Evolutionary conservation across 148 eudicot genomes (phyloP).

Genomic region (Vaccinium myrtillus): DNA sequence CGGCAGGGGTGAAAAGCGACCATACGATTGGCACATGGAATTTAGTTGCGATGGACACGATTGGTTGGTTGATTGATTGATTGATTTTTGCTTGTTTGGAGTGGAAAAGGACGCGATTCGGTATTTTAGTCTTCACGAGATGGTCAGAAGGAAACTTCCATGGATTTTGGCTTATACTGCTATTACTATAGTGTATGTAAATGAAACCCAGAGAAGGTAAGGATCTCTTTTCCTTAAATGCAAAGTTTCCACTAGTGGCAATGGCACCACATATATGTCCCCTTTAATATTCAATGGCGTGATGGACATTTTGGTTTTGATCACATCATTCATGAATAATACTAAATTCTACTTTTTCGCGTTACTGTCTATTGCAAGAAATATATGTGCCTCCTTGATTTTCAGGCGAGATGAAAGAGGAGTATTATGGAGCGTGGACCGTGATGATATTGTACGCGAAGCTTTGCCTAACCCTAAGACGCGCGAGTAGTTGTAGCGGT

Average conservation of each 20-base stretch:
- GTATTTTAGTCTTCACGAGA: not conserved
- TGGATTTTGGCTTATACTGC: not conserved
- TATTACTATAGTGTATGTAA: not conserved
- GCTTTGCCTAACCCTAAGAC: not conserved
- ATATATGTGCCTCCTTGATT: not conserved
- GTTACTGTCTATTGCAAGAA: not conserved
- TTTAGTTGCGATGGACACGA: not conserved
- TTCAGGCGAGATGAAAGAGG: not conserved
- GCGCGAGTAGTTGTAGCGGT: not conserved
- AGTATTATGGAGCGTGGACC: not conserved
- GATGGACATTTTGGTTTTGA: not conserved
- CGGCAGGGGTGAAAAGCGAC: not conserved
- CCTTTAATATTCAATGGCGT: not conserved
- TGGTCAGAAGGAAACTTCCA: not conserved
- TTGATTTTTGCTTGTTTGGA: slow-evolving; percentile 17
- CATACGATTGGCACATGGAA: not conserved
- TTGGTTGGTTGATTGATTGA: not conserved
- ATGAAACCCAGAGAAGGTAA: not conserved
- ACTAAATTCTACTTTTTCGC: not conserved
- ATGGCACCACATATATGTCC: not conserved
- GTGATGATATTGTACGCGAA: not conserved
- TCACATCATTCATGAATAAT: not conserved
- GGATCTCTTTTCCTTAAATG: not conserved
- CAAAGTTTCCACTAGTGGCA: not conserved
- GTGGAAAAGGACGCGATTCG: not conserved